phyloP scores from a whole-genome alignment of 257 asterid species.

The Jacaranda copaia region DNA sequence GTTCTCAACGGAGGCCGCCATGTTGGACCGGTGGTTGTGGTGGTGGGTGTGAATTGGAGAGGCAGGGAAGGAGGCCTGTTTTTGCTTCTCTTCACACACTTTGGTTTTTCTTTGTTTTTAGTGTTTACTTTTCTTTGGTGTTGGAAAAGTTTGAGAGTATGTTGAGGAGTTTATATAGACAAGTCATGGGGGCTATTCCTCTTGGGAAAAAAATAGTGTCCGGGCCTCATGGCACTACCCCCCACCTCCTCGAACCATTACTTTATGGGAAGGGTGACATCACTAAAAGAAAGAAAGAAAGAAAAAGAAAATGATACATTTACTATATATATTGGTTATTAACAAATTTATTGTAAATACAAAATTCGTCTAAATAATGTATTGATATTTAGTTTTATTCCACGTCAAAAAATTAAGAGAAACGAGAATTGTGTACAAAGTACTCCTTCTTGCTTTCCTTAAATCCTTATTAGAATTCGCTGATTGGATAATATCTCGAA shows the following conservation, averaged over 20 bases:
- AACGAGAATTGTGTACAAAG: too few species aligned
- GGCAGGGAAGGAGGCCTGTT: not conserved
- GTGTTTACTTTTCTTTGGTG: not conserved
- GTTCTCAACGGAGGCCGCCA: constrained; percentile 87
- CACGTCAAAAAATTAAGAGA: too few species aligned
- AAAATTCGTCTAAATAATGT: too few species aligned
- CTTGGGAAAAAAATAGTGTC: constrained; percentile 21
- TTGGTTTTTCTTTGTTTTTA: not conserved
- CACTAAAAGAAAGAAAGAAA: not conserved
- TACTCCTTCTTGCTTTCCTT: too few species aligned
- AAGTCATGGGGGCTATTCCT: constrained; percentile 2
- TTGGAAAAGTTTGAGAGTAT: constrained; percentile 35
- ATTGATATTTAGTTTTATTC: too few species aligned
- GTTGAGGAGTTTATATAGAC: constrained; percentile 47
- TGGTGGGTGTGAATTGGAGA: not conserved
- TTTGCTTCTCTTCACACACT: constrained; percentile 35
- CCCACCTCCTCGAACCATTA: constrained; percentile 31
- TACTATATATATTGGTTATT: not conserved
- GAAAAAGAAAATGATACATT: not conserved
- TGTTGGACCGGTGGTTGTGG: constrained; percentile 41
- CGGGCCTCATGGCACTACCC: constrained; percentile 26
- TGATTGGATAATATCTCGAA: too few species aligned
- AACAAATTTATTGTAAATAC: too few species aligned
- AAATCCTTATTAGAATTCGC: too few species aligned
- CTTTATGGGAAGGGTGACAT: constrained; percentile 39